A percentile compares a stretch with the other conserved stretches of the same genome.
These are phyloP conservation scores for Tulasnella calospora DNA, from an alignment of 768 basidiomycete species.

Conservation along the genomic window DNA sequence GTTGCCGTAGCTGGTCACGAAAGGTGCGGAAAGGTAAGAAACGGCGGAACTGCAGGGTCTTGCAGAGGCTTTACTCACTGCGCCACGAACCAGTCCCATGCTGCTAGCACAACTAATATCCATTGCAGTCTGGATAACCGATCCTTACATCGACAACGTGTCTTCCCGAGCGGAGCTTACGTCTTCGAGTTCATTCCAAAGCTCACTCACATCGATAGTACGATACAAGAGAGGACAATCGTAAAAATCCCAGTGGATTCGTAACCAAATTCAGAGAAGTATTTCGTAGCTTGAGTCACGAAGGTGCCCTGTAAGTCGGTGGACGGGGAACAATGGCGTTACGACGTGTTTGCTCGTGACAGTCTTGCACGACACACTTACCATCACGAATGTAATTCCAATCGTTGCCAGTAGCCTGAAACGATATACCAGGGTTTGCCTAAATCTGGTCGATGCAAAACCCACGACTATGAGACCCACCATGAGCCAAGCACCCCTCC, in stretches of 20 bases:
- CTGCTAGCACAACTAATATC: background rate
- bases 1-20: background rate
- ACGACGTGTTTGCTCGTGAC: background rate
- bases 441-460: background rate
- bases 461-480: background rate
- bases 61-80: background rate
- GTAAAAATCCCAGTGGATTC: background rate
- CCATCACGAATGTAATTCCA: background rate
- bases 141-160: background rate
- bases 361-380: background rate
- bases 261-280: background rate
- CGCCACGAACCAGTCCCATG: background rate
- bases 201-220: background rate
- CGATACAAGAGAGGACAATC: background rate
- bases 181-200: background rate
- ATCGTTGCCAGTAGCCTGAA: background rate
- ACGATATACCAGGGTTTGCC: background rate
- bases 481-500: constrained; percentile 1
- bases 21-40: background rate
- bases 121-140: background rate
- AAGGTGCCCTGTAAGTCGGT: background rate
- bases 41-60: no score
- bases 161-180: background rate
- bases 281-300: background rate
- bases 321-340: background rate